Percentiles rank a stretch among this genome's conserved stretches.
Evolutionary conservation across 2,329 filamentous ascomycete genomes (phyloP).

Genomic region (Dryadomyces quercus-mongolicae): DNA sequence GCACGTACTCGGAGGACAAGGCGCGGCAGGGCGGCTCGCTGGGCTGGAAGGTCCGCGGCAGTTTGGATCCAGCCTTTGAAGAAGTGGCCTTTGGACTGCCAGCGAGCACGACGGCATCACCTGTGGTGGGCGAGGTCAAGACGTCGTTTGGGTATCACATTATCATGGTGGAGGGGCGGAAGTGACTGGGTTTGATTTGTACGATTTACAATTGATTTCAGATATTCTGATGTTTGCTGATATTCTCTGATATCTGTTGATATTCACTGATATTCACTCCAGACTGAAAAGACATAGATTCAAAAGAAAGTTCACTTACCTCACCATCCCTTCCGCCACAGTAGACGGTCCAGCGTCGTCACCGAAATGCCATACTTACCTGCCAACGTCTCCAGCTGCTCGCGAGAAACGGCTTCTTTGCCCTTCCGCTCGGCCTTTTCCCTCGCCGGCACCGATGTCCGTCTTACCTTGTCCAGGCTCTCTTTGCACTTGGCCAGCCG

Average conservation of each 20-base stretch:
- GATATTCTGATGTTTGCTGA: neutral
- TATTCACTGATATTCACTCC: no score
- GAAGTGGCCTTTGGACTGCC: conserved; percentile 59
- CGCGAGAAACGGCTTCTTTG: neutral
- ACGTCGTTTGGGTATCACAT: conserved; percentile 70
- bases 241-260: neutral
- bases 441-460: no score
- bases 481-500: no score
- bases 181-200: conserved; percentile 19
- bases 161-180: conserved; percentile 58
- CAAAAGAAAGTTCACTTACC: neutral
- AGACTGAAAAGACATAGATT: no score
- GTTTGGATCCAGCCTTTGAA: conserved; percentile 57
- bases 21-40: conserved; percentile 57
- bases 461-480: no score
- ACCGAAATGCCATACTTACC: neutral
- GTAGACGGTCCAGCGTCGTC: neutral
- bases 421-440: no score
- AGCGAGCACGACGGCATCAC: conserved; percentile 49
- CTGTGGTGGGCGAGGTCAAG: conserved; percentile 59
- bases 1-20: conserved; percentile 66
- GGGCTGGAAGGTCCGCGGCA: conserved; percentile 61
- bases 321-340: neutral
- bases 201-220: neutral
- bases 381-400: neutral